A percentile compares a stretch with the other conserved stretches of the same genome.
These are phyloP conservation scores for Naganishia vaughanmartiniae DNA, from an alignment of 768 basidiomycete genomes.

Conservation along the genomic window DNA sequence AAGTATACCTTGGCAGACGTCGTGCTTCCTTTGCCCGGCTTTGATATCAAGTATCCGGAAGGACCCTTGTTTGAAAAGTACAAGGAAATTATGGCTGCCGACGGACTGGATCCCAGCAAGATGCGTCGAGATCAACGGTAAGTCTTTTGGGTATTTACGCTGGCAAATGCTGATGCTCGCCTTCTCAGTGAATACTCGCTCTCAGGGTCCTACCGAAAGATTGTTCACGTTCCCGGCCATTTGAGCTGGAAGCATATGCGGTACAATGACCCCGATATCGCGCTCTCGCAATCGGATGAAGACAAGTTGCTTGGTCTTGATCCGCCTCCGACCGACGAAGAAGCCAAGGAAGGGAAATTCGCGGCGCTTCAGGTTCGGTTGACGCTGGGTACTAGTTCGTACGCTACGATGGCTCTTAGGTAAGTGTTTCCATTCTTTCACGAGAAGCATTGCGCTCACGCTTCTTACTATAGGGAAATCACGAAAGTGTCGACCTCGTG, in stretches of 20 bases:
- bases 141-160: neutral
- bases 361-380: slow-evolving; percentile 81
- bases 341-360: slow-evolving; percentile 68
- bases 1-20: slow-evolving; percentile 90
- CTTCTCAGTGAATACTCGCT: slow-evolving; percentile 78
- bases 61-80: slow-evolving; percentile 84
- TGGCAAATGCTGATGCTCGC: neutral
- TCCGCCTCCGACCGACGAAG: slow-evolving; percentile 28
- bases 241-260: slow-evolving; percentile 76
- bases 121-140: slow-evolving; percentile 87
- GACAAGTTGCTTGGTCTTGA: slow-evolving; percentile 72
- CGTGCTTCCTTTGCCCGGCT: slow-evolving; percentile 94
- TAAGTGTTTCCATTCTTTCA: neutral
- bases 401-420: slow-evolving; percentile 91
- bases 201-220: slow-evolving; percentile 87
- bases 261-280: slow-evolving; percentile 90
- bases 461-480: slow-evolving; percentile 40
- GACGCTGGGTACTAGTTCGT: slow-evolving; percentile 83
- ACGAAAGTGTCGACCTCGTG: slow-evolving; percentile 49
- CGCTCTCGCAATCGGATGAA: slow-evolving; percentile 91
- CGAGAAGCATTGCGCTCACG: neutral
- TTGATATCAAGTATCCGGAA: slow-evolving; percentile 86
- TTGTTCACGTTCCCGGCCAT: slow-evolving; percentile 78
- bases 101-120: slow-evolving; percentile 80
- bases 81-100: slow-evolving; percentile 71